Conservation (phyloP, 1,139 yeast genomes). For the Geotrichum macrosporum region DNA sequence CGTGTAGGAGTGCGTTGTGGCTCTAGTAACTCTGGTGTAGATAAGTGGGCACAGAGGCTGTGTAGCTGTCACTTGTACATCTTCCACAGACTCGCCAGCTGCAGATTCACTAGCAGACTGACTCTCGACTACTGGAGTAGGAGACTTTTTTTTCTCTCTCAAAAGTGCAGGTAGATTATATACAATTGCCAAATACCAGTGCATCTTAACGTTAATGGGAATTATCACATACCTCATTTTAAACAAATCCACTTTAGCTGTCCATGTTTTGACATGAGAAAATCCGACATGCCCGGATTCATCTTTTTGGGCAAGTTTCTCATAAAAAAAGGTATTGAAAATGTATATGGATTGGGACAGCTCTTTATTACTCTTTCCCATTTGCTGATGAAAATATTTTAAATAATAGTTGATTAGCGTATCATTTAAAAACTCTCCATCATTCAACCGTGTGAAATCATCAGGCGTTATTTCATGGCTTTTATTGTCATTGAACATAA, state of each 20-base stretch:
- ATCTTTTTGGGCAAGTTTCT: constrained; percentile 47
- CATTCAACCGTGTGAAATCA: constrained; percentile 39
- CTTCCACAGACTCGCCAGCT: background rate
- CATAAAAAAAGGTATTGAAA: constrained; percentile 80
- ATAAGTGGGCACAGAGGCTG: constrained; percentile 2
- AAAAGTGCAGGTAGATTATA: constrained; percentile 31
- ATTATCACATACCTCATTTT: constrained; percentile 59
- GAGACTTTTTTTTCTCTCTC: constrained; percentile 4
- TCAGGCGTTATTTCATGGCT: constrained; percentile 32
- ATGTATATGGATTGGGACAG: constrained; percentile 48
- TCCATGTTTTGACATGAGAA: constrained; percentile 72
- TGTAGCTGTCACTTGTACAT: background rate
- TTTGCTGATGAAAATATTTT: constrained; percentile 27
- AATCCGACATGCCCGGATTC: constrained; percentile 44
- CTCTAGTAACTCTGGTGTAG: constrained; percentile 11
- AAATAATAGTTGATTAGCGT: constrained; percentile 41
- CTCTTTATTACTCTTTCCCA: constrained; percentile 17
- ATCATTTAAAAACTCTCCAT: constrained; percentile 43
- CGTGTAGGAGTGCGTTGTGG: constrained; percentile 5
- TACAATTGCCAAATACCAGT: constrained; percentile 76
- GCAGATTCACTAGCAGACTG: background rate
- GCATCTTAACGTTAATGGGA: constrained; percentile 74
- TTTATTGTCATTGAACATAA: constrained; percentile 33
- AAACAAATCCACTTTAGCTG: constrained; percentile 62
- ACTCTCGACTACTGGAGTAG: background rate